Base-by-base conservation (phyloP, 2,329 filamentous ascomycete species). In the Neurospora sp. region DNA sequence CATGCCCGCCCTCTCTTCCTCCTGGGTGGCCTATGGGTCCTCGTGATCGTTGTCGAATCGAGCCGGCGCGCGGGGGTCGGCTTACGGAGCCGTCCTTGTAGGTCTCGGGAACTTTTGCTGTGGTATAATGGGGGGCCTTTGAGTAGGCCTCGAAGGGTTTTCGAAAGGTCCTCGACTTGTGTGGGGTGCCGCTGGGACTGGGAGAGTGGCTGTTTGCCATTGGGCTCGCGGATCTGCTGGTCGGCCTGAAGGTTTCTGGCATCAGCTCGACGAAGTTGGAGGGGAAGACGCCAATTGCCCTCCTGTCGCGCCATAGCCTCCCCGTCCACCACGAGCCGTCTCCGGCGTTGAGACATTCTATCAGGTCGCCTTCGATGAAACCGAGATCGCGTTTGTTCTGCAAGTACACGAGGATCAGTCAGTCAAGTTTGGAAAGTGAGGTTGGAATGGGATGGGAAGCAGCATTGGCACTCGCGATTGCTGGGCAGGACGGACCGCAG, bases 281-380 rank as follows among this genome's bases (percentile, higher is more conserved):
- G 0, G 96, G 96, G 77, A 99, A 99, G 23, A 96, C 85, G 69
- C 96, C 96, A 76, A 97, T 90, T 77, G 95, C 93, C 77, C 94
- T 89, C 79, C 92, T 91, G 81, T 99, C 96, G 75, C 96, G 89
- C 78, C 90, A 92, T 78, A 99, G 82, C 73, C 95, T 89, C 67
- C 96, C 96, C 82, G 94, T 97, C 96, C 96, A 99, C 96, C 96
- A 99, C 66, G 93, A 94, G 68, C 96, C 96, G 82, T 99, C 96
- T 73, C 96, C 96, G 23, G 96, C 96, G 79, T 99, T 99, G 68
- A 99, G 85, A 78, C 95, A 97, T 87, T 99, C 96, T 79, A 99
- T 99, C 74, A 99, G 82, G 81, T 99, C 96, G 73, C 96, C 96
- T 81, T 99, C 96, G 75, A 99, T 91, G 81, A 99, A 99, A 17